phyloP scores from a whole-genome alignment of 1,139 yeast species.

The Suhomyces choctaworum region DNA sequence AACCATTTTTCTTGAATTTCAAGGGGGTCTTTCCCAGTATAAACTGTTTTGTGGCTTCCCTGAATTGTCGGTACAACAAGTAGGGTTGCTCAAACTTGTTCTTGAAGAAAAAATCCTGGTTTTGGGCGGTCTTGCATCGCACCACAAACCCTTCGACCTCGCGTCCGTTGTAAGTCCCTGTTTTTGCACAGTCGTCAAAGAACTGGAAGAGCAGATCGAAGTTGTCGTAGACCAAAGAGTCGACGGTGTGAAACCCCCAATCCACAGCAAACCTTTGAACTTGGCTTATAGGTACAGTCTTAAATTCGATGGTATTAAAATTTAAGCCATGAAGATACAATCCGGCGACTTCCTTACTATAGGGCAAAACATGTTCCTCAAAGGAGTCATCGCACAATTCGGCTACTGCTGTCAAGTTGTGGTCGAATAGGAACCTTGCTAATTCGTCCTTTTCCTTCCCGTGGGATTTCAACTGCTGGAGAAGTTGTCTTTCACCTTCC shows the following conservation, averaged over 20 bases:
- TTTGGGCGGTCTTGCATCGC: slow-evolving; percentile 45
- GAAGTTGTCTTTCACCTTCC: slow-evolving; percentile 65
- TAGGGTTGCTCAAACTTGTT: slow-evolving; percentile 96
- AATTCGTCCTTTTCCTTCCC: slow-evolving; percentile 49
- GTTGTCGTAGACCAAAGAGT: slow-evolving; percentile 41
- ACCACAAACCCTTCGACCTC: slow-evolving; percentile 95
- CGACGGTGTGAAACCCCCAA: slow-evolving; percentile 73
- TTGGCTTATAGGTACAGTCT: slow-evolving; percentile 59
- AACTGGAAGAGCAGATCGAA: slow-evolving; percentile 48
- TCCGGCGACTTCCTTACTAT: slow-evolving; percentile 67
- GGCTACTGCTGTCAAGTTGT: slow-evolving; percentile 80
- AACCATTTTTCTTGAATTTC: slow-evolving; percentile 48
- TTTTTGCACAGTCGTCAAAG: slow-evolving; percentile 56
- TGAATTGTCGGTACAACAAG: slow-evolving; percentile 81
- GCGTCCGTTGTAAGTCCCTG: slow-evolving; percentile 68
- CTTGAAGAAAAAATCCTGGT: slow-evolving; percentile 74
- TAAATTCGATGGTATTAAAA: slow-evolving; percentile 60
- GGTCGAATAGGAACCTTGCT: slow-evolving; percentile 52
- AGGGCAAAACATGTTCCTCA: slow-evolving; percentile 91
- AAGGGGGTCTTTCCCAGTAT: slow-evolving; percentile 45
- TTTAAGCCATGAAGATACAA: slow-evolving; percentile 89
- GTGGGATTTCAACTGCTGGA: slow-evolving; percentile 45
- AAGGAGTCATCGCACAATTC: slow-evolving; percentile 91
- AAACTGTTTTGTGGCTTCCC: slow-evolving; percentile 76
- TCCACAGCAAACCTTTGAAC: slow-evolving; percentile 60